These are phyloP conservation scores for Kodamaea kakaduensis DNA, from an alignment of 805 yeast species.

Conservation along the genomic window DNA sequence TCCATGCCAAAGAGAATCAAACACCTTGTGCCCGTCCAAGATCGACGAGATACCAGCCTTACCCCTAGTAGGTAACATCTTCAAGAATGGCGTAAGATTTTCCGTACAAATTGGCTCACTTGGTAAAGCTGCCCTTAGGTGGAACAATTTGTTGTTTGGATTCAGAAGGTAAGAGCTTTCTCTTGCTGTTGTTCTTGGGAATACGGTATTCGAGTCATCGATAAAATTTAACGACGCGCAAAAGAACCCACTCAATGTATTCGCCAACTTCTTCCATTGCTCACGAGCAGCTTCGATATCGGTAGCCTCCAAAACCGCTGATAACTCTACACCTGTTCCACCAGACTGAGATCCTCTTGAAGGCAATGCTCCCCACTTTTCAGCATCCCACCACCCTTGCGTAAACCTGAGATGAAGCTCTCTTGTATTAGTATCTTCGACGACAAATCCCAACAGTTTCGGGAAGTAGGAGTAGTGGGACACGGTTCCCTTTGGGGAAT, in stretches of 20 bases:
- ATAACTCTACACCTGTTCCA: slow-evolving; percentile 92
- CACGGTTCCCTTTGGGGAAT: slow-evolving; percentile 2
- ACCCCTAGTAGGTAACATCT: slow-evolving; percentile 87
- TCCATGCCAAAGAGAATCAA: slow-evolving; percentile 91
- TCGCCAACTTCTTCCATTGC: slow-evolving; percentile 69
- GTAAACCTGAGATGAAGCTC: slow-evolving; percentile 83
- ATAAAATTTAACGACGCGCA: slow-evolving; percentile 93
- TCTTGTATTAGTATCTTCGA: slow-evolving; percentile 60
- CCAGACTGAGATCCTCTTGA: slow-evolving; percentile 69
- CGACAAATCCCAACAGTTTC: slow-evolving; percentile 70
- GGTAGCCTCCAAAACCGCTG: slow-evolving; percentile 77
- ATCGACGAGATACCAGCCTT: slow-evolving; percentile 82
- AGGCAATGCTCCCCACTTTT: slow-evolving; percentile 82
- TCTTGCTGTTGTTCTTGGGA: slow-evolving; percentile 45
- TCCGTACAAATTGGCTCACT: slow-evolving; percentile 96
- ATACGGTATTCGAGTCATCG: slow-evolving; percentile 72
- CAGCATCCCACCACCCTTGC: slow-evolving; percentile 94
- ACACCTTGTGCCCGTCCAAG: slow-evolving; percentile 84
- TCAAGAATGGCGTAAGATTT: slow-evolving; percentile 88
- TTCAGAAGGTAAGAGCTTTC: slow-evolving; percentile 20
- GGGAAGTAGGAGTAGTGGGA: slow-evolving; percentile 71
- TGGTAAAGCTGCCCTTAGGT: slow-evolving; percentile 83
- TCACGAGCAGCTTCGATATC: slow-evolving; percentile 49
- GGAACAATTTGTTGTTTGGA: slow-evolving; percentile 40
- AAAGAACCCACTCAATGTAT: slow-evolving; percentile 82